Evolutionary conservation across 2,329 filamentous ascomycete genomes (phyloP).

Genomic region (Xylariaceae sp.): DNA sequence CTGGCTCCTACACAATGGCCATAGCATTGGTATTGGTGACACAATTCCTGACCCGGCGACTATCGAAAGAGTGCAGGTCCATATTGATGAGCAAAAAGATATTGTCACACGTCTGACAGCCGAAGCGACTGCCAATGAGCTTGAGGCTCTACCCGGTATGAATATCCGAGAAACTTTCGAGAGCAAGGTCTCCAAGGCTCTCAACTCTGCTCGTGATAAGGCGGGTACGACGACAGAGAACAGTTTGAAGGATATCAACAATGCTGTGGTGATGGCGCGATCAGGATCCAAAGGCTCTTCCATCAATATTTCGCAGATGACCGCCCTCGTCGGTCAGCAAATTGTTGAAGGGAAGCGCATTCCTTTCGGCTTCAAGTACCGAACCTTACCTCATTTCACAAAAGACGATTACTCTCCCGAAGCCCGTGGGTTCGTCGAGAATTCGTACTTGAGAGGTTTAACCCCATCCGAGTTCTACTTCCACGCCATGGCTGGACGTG

Average conservation of each 20-base stretch:
- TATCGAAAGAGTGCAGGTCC: constrained; percentile 77
- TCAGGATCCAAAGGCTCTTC: constrained; percentile 98
- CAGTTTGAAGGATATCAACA: constrained; percentile 92
- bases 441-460: constrained; percentile 92
- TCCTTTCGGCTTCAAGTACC: constrained; percentile 98
- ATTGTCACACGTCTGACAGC: constrained; percentile 73
- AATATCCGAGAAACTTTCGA: constrained; percentile 98
- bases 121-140: constrained; percentile 75
- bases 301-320: constrained; percentile 99
- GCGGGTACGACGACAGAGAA: constrained; percentile 90
- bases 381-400: constrained; percentile 93
- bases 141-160: constrained; percentile 96
- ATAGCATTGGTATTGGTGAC: constrained; percentile 97
- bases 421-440: constrained; percentile 95
- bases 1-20: constrained; percentile 93
- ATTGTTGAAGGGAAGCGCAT: constrained; percentile 98
- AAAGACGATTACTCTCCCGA: constrained; percentile 99
- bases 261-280: constrained; percentile 91
- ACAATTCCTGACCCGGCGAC: constrained; percentile 87
- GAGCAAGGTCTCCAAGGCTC: constrained; percentile 87
- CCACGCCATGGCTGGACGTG: constrained; percentile 99
- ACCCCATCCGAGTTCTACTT: constrained; percentile 98
- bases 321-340: constrained; percentile 93
- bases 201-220: constrained; percentile 94
- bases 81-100: constrained; percentile 76